Evolutionary conservation across 2,329 filamentous ascomycete genomes (phyloP).

Genomic region (Curvularia verruculosa): DNA sequence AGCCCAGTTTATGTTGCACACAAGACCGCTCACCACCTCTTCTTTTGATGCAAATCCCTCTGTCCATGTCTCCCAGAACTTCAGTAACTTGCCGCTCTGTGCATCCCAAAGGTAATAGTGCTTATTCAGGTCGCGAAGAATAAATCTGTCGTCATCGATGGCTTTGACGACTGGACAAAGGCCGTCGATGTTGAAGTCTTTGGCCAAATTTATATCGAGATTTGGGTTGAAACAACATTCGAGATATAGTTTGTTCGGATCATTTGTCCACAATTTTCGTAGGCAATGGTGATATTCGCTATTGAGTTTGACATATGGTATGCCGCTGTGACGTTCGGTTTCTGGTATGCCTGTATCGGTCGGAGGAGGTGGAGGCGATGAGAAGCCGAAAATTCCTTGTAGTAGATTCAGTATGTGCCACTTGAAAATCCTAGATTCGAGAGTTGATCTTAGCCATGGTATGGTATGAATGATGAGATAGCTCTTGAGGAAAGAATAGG

Average conservation of each 20-base stretch:
- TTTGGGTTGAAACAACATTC: conserved; percentile 6
- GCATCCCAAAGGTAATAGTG: conserved; percentile 16
- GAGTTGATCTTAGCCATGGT: neutral
- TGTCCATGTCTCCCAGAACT: conserved; percentile 9
- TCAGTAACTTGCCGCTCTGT: conserved; percentile 9
- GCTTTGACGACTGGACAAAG: conserved; percentile 13
- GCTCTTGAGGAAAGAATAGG: neutral
- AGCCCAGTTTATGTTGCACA: conserved; percentile 9
- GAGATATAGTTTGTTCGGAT: conserved; percentile 11
- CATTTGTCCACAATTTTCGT: conserved; percentile 12
- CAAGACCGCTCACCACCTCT: conserved; percentile 7
- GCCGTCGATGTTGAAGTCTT: conserved; percentile 11
- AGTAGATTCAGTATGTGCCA: neutral
- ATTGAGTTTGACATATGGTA: conserved; percentile 13
- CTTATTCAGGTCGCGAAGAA: conserved; percentile 4
- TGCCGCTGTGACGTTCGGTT: neutral
- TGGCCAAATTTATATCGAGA: conserved; percentile 5
- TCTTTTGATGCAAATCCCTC: conserved; percentile 12
- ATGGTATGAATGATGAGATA: neutral
- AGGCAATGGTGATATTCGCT: conserved; percentile 5
- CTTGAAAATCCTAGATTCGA: neutral
- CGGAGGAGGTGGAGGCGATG: neutral
- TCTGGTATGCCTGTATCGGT: neutral
- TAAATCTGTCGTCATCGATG: conserved; percentile 6
- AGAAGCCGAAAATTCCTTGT: neutral